Evolutionary conservation across 352 stramenopile species (phyloP).

Genomic region (Phytophthora palmivora): DNA sequence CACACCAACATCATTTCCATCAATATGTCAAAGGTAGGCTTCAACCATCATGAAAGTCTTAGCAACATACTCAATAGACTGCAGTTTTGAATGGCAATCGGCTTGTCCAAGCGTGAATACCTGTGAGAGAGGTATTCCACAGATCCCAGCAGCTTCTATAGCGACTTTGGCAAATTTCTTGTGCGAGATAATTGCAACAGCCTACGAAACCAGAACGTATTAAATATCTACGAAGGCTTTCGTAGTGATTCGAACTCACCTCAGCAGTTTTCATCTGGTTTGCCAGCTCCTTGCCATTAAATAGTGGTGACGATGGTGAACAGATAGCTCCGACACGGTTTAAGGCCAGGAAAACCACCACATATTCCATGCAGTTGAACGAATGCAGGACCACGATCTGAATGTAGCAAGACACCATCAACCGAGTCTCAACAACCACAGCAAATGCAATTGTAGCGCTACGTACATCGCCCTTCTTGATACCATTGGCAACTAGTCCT

Average conservation of each 20-base stretch:
- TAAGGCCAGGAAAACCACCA: slow-evolving; percentile 50
- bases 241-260: neutral
- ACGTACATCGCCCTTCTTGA: slow-evolving; percentile 56
- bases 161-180: slow-evolving; percentile 26
- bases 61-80: slow-evolving; percentile 37
- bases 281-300: slow-evolving; percentile 34
- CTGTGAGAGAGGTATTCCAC: neutral
- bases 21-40: neutral
- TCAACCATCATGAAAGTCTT: no score
- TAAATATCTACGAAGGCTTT: slow-evolving; percentile 4
- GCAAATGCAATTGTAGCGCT: slow-evolving; percentile 6
- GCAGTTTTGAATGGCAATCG: neutral
- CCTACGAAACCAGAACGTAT: slow-evolving; percentile 7
- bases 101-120: slow-evolving; percentile 36
- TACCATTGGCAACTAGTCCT: slow-evolving; percentile 41
- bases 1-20: slow-evolving; percentile 24
- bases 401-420: slow-evolving; percentile 38
- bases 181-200: slow-evolving; percentile 36
- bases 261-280: slow-evolving; percentile 38
- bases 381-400: slow-evolving; percentile 57
- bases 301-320: slow-evolving; percentile 47
- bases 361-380: slow-evolving; percentile 67
- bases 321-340: slow-evolving; percentile 48
- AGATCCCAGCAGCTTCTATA: slow-evolving; percentile 23
- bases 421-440: slow-evolving; percentile 20